phyloP scores from a whole-genome alignment of 495 filamentous ascomycete genomes.

The Trichoderma virens region DNA sequence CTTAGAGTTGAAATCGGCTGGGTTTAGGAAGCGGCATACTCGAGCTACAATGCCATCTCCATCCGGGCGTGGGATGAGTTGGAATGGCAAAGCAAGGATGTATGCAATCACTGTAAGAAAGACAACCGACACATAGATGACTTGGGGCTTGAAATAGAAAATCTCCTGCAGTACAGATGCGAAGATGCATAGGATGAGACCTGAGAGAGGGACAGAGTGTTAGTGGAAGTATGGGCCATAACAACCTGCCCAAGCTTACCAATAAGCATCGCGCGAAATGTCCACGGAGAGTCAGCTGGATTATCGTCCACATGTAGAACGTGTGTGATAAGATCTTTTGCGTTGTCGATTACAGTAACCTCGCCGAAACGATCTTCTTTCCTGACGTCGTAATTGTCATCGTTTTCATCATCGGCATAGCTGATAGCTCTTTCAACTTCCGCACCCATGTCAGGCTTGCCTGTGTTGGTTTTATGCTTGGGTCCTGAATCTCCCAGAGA shows the following conservation, averaged over 20 bases:
- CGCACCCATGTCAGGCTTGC: neutral
- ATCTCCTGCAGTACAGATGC: slow-evolving; percentile 25
- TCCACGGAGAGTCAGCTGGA: slow-evolving; percentile 24
- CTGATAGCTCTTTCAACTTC: neutral
- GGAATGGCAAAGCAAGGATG: slow-evolving; percentile 27
- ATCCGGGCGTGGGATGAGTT: slow-evolving; percentile 30
- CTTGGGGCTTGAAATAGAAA: slow-evolving; percentile 42
- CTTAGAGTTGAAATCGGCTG: slow-evolving; percentile 32
- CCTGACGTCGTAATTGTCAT: slow-evolving; percentile 10
- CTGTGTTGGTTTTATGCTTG: neutral
- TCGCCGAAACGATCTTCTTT: slow-evolving; percentile 11
- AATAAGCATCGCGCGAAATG: slow-evolving; percentile 25
- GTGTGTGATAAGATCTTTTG: slow-evolving; percentile 26
- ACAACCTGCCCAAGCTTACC: slow-evolving; percentile 16
- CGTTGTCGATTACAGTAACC: slow-evolving; percentile 6
- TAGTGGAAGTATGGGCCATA: neutral
- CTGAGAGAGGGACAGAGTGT: slow-evolving; percentile 9
- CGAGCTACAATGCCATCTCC: neutral
- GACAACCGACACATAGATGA: slow-evolving; percentile 32
- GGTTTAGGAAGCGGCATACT: slow-evolving; percentile 31
- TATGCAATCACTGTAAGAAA: slow-evolving; percentile 36
- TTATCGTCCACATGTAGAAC: slow-evolving; percentile 28
- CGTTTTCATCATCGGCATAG: neutral
- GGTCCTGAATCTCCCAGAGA: neutral
- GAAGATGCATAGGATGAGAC: slow-evolving; percentile 27